These are phyloP conservation scores for Papiliotrema flavescens DNA, from an alignment of 1,284 basidiomycete species.

Conservation along the genomic window DNA sequence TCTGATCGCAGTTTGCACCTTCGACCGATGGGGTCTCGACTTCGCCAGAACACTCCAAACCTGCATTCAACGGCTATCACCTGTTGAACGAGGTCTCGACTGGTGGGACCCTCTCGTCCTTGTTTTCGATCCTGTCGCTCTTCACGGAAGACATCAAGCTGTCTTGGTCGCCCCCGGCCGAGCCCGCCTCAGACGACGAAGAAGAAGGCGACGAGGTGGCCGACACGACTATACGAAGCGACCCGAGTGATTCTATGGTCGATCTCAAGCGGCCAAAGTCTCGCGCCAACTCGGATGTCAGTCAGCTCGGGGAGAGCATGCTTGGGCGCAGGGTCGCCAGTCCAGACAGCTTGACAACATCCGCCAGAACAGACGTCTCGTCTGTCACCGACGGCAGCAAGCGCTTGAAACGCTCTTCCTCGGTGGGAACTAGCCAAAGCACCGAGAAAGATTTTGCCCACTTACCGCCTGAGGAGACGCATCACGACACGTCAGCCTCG, in stretches of 20 bases:
- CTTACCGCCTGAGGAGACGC: background rate
- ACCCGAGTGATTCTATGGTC: background rate
- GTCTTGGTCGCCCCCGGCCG: slow-evolving; percentile 58
- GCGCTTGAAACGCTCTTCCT: background rate
- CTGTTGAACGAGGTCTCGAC: slow-evolving; percentile 88
- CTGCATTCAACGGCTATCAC: slow-evolving; percentile 79
- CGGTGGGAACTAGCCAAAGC: background rate
- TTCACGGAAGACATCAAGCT: slow-evolving; percentile 97
- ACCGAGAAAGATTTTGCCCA: background rate
- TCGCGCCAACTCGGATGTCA: slow-evolving; percentile 46
- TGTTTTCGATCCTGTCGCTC: slow-evolving; percentile 91
- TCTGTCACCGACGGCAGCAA: background rate
- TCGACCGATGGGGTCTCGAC: slow-evolving; percentile 18
- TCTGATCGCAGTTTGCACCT: slow-evolving; percentile 57
- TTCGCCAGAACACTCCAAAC: slow-evolving; percentile 25
- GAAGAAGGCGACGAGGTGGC: slow-evolving; percentile 48
- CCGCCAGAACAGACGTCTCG: background rate
- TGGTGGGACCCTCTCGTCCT: slow-evolving; percentile 90
- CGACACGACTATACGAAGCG: slow-evolving; percentile 7
- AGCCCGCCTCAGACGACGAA: slow-evolving; percentile 45
- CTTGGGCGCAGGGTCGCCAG: slow-evolving; percentile 11
- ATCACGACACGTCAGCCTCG: background rate
- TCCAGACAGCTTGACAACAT: background rate
- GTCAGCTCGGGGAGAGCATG: slow-evolving; percentile 34
- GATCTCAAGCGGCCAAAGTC: slow-evolving; percentile 17